Evolutionary conservation across 176 grass and related monocot genomes (phyloP).

Genomic region (Zizania latifolia): DNA sequence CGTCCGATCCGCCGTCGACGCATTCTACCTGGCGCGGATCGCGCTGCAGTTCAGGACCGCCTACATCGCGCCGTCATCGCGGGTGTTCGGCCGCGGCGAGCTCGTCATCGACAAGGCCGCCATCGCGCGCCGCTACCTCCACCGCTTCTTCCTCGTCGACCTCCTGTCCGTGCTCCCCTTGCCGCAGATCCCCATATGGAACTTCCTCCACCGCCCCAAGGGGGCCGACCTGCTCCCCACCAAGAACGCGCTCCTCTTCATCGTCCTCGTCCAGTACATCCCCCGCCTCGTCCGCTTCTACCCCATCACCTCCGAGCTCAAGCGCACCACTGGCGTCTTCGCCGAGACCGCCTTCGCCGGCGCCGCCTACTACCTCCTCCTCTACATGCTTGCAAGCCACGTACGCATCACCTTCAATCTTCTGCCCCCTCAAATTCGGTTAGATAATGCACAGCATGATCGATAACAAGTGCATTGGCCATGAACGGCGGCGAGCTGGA

Average conservation of each 20-base stretch:
- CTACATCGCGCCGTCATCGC: constrained; percentile 81
- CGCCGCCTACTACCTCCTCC: constrained; percentile 72
- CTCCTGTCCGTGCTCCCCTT: constrained; percentile 59
- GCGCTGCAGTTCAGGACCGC: constrained; percentile 76
- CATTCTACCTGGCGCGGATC: constrained; percentile 67
- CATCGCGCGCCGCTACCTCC: constrained; percentile 62
- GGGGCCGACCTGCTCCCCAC: constrained; percentile 40
- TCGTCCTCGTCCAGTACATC: constrained; percentile 59
- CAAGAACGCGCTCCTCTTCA: constrained; percentile 59
- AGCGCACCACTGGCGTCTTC: constrained; percentile 59
- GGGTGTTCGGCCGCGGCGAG: constrained; percentile 89
- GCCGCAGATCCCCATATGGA: constrained; percentile 62
- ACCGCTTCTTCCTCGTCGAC: constrained; percentile 61
- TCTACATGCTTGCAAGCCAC: constrained; percentile 85
- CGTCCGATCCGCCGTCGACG: constrained; percentile 55
- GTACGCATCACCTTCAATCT: too few species aligned
- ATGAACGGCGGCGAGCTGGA: too few species aligned
- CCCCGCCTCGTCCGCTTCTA: constrained; percentile 54
- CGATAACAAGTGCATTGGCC: too few species aligned
- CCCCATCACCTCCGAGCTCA: constrained; percentile 71
- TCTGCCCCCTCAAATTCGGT: too few species aligned
- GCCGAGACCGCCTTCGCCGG: constrained; percentile 69
- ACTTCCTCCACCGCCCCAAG: constrained; percentile 37
- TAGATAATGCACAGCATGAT: too few species aligned
- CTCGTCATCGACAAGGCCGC: constrained; percentile 54